phyloP scores from a whole-genome alignment of 176 grass and related monocot species.

The Lolium perenne region DNA sequence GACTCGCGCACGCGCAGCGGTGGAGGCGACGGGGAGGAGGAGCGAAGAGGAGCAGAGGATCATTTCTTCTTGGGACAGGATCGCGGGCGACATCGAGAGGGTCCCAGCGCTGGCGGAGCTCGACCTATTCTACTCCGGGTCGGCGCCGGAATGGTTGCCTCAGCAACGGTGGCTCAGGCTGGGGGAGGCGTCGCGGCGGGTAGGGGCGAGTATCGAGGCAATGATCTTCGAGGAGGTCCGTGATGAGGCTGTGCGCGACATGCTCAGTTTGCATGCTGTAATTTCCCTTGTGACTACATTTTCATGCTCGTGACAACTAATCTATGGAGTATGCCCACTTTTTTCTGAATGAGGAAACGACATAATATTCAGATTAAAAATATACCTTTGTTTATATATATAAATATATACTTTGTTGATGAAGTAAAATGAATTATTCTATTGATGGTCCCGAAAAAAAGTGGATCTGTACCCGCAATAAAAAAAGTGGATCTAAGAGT shows the following conservation, averaged over 20 bases:
- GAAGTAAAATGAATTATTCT: no score
- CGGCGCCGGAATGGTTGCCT: slow-evolving; percentile 57
- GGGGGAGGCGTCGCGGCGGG: slow-evolving; percentile 30
- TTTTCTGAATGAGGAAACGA: background rate
- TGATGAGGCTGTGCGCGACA: slow-evolving; percentile 58
- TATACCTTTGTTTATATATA: no score
- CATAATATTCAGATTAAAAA: no score
- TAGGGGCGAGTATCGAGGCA: slow-evolving; percentile 63
- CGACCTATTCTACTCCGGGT: slow-evolving; percentile 38
- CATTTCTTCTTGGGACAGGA: slow-evolving; percentile 53
- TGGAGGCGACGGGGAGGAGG: slow-evolving; percentile 1
- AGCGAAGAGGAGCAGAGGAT: slow-evolving; percentile 28
- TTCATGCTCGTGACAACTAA: background rate
- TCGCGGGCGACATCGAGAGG: slow-evolving; percentile 45
- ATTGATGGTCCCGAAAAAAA: no score
- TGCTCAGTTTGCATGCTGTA: slow-evolving; percentile 51
- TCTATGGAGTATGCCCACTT: background rate
- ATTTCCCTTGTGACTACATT: slow-evolving; percentile 25
- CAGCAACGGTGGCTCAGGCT: background rate
- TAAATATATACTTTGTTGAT: no score
- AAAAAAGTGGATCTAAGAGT: no score
- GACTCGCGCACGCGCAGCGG: background rate
- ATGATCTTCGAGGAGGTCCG: slow-evolving; percentile 86
- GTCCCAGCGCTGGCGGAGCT: slow-evolving; percentile 48
- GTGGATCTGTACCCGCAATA: no score